Base-by-base conservation (phyloP, 495 filamentous ascomycete genomes). In the Xylaria venustula region DNA sequence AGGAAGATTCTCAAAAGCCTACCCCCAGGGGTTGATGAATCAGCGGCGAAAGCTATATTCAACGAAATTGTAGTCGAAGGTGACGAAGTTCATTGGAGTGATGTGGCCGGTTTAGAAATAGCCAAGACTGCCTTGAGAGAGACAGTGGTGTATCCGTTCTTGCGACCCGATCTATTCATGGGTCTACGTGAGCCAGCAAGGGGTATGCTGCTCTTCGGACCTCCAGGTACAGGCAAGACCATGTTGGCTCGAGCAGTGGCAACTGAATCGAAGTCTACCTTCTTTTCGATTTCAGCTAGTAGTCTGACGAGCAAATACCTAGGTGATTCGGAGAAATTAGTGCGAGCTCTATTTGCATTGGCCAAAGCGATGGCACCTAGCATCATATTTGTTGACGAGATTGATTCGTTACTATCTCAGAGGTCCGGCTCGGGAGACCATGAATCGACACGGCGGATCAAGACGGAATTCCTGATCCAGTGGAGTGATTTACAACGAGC, bases 311-410 rank as follows among this genome's bases (percentile, higher is more conserved):
- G 89, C 51, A 98, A 98, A 80, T 98, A 92, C 77, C 87, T 98
- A 42, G 94, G 94, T 32, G 94, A 99, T 73, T 93, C 89, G 22
- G 94, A 98, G 74, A 98, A 98, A 76, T 87, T 98, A 19, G 94
- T 99, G 4, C 87, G 92, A 17, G 94, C 95, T 1, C 82, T 98
- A 17, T 99, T 99, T 68, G 86, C 86, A 0, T 80, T 98, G 7
- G 93, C 94, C 23, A 97, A 96, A 68, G 83, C 87, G 17, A 84
- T 98, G 26, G 93, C 94, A 0, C 94, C 94, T 0, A 92, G 89
- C 58, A 98, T 99, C 73, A 99, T 99, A 64, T 99, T 99, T 64
- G 93, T 99, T 6, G 94, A 99, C 67, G 94, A 99, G 71, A 99
- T 99, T 66, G 94, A 99, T 72, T 97, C 94, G 1, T 76, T 99